Conservation (phyloP, 139 green algal genomes). For the Chara braunii region DNA sequence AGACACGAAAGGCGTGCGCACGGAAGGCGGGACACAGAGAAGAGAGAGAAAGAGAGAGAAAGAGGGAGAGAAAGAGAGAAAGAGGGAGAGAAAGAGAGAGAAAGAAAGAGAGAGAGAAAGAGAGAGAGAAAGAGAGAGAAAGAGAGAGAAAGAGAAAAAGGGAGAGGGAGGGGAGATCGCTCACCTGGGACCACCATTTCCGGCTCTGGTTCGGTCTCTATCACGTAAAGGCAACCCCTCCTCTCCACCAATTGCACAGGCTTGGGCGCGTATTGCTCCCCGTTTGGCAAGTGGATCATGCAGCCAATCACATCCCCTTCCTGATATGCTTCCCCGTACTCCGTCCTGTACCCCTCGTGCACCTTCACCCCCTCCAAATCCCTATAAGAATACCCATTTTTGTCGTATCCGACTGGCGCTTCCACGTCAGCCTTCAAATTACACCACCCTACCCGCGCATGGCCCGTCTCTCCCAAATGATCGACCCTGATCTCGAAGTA, state of each 20-base stretch:
- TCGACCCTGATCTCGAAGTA: slow-evolving; percentile 45
- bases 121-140: no score
- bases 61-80: no score
- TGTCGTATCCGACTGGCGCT: slow-evolving; percentile 47
- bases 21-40: no score
- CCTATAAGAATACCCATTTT: slow-evolving; percentile 40
- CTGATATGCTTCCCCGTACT: slow-evolving; percentile 30
- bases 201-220: slow-evolving; percentile 5
- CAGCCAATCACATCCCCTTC: slow-evolving; percentile 52
- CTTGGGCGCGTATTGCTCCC: slow-evolving; percentile 7
- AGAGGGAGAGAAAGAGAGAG: no score
- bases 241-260: neutral
- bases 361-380: slow-evolving; percentile 46
- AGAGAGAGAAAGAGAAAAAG: no score
- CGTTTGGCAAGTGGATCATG: slow-evolving; percentile 58
- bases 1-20: no score
- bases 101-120: no score
- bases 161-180: no score
- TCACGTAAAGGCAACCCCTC: slow-evolving; percentile 10
- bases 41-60: no score
- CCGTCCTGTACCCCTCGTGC: slow-evolving; percentile 21
- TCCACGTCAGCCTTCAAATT: slow-evolving; percentile 37
- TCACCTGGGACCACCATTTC: slow-evolving; percentile 16
- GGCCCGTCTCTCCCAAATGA: slow-evolving; percentile 42
- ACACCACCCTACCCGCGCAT: slow-evolving; percentile 45